These are phyloP conservation scores for Phytophthora pluvialis DNA, from an alignment of 352 stramenopile species.

Conservation along the genomic window DNA sequence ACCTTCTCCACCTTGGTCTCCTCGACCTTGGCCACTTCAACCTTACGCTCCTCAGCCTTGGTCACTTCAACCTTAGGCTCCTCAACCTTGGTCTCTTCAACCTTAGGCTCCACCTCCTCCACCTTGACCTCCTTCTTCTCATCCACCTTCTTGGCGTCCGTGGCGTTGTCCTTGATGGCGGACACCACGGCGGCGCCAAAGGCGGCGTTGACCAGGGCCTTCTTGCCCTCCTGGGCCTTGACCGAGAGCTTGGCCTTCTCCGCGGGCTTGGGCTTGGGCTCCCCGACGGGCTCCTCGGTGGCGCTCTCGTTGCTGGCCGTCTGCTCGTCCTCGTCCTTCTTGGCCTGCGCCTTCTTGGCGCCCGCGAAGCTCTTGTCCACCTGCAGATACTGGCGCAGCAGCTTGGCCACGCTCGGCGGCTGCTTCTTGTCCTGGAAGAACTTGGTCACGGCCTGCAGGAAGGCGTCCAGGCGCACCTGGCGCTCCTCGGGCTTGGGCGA, in stretches of 20 bases:
- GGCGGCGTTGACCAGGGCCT: slow-evolving; percentile 36
- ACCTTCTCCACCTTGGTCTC: slow-evolving; percentile 12
- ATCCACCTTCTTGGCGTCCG: slow-evolving; percentile 25
- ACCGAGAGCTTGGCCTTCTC: slow-evolving; percentile 22
- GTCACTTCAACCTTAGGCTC: slow-evolving; percentile 11
- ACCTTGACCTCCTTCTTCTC: background rate
- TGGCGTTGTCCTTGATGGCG: slow-evolving; percentile 40
- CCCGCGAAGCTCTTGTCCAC: slow-evolving; percentile 37
- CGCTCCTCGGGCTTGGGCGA: slow-evolving; percentile 59
- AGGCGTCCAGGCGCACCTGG: slow-evolving; percentile 59
- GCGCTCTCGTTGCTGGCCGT: slow-evolving; percentile 36
- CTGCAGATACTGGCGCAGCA: slow-evolving; percentile 60
- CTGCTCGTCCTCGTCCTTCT: slow-evolving; percentile 28
- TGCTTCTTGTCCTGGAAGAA: slow-evolving; percentile 44
- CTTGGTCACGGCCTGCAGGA: slow-evolving; percentile 50
- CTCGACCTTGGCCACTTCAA: slow-evolving; percentile 16
- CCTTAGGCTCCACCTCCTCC: slow-evolving; percentile 1
- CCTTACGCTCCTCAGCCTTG: slow-evolving; percentile 13
- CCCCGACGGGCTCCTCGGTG: slow-evolving; percentile 29
- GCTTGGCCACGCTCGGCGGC: slow-evolving; percentile 31
- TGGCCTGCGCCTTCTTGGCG: slow-evolving; percentile 23
- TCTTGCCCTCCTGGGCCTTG: slow-evolving; percentile 39
- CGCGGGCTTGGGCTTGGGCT: slow-evolving; percentile 15
- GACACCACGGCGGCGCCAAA: slow-evolving; percentile 36
- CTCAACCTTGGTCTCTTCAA: slow-evolving; percentile 13